Percentiles rank a stretch among this genome's conserved stretches.
phyloP scores from a whole-genome alignment of 2,329 filamentous ascomycete genomes.

The Sphaerulina populicola region DNA sequence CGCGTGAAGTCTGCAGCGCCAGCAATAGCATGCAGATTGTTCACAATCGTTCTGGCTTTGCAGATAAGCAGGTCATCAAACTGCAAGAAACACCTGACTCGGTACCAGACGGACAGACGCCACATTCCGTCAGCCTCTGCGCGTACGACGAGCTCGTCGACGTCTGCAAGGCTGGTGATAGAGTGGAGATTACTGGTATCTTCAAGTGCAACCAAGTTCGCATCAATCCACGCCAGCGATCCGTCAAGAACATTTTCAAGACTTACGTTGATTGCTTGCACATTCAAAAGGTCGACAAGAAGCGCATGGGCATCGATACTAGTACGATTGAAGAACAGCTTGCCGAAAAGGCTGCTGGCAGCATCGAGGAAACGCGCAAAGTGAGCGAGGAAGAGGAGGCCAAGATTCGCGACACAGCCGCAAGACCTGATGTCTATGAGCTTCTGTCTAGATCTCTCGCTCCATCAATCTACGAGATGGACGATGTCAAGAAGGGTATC shows the following conservation, averaged over 20 bases:
- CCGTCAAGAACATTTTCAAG: conserved; percentile 93
- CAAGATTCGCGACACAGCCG: conserved; percentile 73
- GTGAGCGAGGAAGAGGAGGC: conserved; percentile 79
- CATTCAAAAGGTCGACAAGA: conserved; percentile 93
- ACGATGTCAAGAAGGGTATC: conserved; percentile 98
- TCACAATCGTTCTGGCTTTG: conserved; percentile 89
- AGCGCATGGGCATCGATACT: conserved; percentile 80
- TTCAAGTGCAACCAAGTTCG: conserved; percentile 92
- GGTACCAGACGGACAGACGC: conserved; percentile 90
- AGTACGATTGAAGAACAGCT: conserved; percentile 81
- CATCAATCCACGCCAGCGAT: conserved; percentile 84
- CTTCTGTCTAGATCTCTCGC: conserved; percentile 82
- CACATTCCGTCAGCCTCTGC: conserved; percentile 91
- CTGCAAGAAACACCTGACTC: conserved; percentile 94
- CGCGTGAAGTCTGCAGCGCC: conserved; percentile 68
- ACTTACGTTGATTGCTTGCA: conserved; percentile 94
- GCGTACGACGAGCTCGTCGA: conserved; percentile 96
- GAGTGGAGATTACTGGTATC: conserved; percentile 90
- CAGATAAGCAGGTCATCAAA: conserved; percentile 98
- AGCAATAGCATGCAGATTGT: conserved; percentile 98
- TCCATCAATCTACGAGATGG: conserved; percentile 93
- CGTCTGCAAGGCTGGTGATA: conserved; percentile 94
- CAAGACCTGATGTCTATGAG: conserved; percentile 82
- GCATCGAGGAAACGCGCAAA: conserved; percentile 74
- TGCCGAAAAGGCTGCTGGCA: conserved; percentile 61